Base-by-base conservation (phyloP, 108 stramenopile genomes). In the Fistulifera pelliculosa region DNA sequence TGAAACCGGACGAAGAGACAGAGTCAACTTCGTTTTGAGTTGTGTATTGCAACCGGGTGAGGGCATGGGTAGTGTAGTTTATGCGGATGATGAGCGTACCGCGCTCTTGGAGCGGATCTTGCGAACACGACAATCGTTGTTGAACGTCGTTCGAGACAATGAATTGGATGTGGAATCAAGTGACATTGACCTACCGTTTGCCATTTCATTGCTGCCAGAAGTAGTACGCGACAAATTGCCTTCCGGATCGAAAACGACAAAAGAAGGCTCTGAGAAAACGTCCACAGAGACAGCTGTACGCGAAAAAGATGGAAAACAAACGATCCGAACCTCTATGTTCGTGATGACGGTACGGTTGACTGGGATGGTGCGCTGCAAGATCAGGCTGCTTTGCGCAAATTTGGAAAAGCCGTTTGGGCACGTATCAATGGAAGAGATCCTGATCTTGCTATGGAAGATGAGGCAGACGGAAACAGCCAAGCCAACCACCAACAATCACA, bases 311-410 rank as follows among this genome's bases (percentile, higher is more conserved):
- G 5, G 19, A 17, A 26, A 12, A 28, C 64, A 12, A 59, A 53
- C 17, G 84, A 83, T 27, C 87, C 92, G 1, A 83, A 83, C 44
- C 62, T 93, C 22, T 94, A 94, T 65, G 90, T 98, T 13, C 76
- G 97, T 14, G 94, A 98, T 8, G 97, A 98, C 67, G 97, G 97
- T 1, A 95, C 94, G 1, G 90, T 96, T 26, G 95, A 96, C 61
- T 96, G 97, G 97, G 95, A 98, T 61, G 95, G 97, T 12, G 95
- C 97, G 0, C 61, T 98, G 27, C 93, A 95, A 57, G 95, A 95
- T 51, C 69, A 84, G 18, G 93, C 88, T 45, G 94, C 95, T 0
- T 76, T 94, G 50, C 70, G 72, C 50, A 88, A 88, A 51, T 94
- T 94, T 68, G 81, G 90, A 23, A 70, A 64, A 27, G 85, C 91